Evolutionary conservation across 2,329 filamentous ascomycete species (phyloP).

Genomic region (Colletotrichum neosansevieriae): DNA sequence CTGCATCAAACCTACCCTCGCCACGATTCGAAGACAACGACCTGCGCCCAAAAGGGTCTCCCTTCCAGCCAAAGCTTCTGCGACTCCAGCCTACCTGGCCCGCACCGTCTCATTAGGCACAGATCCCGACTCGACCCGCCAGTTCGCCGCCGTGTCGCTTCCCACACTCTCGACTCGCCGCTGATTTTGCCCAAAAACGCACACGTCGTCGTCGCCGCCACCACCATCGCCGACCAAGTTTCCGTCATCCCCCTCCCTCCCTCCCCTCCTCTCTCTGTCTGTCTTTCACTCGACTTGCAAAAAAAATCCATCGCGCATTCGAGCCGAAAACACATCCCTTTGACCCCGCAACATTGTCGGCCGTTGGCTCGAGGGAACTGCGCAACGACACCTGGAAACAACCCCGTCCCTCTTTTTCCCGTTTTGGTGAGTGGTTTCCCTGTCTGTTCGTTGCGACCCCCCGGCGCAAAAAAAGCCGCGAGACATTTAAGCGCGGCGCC

Average conservation of each 20-base stretch:
- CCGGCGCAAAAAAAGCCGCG: constrained; percentile 41
- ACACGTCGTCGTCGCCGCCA: constrained; percentile 30
- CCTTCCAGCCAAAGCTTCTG: constrained; percentile 1
- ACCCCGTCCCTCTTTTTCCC: constrained; percentile 38
- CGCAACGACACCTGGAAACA: constrained; percentile 23
- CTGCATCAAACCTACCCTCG: constrained; percentile 2
- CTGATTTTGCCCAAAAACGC: constrained; percentile 28
- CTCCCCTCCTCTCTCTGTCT: not conserved
- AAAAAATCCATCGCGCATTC: not conserved
- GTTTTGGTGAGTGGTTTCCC: constrained; percentile 40
- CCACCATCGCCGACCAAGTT: constrained; percentile 13
- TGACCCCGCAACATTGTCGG: not conserved
- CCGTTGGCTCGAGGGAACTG: constrained; percentile 22
- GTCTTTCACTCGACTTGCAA: constrained; percentile 3
- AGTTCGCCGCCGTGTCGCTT: constrained; percentile 36
- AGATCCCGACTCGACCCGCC: constrained; percentile 36
- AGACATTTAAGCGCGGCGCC: constrained; percentile 41
- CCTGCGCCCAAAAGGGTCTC: not conserved
- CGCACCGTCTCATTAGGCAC: constrained; percentile 24
- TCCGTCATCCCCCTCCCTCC: not conserved
- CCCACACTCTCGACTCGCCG: constrained; percentile 9
- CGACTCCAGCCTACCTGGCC: constrained; percentile 12
- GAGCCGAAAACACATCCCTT: not conserved
- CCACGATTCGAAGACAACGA: constrained; percentile 20
- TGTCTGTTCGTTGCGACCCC: constrained; percentile 34